Percentiles rank a stretch among this genome's conserved stretches.
Evolutionary conservation across 371 early-diverging fungal genomes (phyloP).

Genomic region (Mucor sp.): DNA sequence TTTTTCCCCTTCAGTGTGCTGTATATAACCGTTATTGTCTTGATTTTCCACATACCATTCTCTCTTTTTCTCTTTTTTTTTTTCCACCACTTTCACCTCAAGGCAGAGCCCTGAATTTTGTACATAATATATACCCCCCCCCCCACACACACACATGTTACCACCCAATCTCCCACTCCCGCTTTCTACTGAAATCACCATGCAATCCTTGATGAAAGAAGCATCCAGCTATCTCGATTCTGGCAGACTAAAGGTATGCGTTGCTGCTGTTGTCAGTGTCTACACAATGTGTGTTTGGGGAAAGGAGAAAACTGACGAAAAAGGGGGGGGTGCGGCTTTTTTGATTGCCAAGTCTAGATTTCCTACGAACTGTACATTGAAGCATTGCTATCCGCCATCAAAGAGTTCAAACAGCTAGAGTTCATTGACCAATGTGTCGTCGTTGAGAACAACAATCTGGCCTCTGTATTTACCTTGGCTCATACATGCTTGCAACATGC

Average conservation of each 20-base stretch:
- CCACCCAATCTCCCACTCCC: conserved; percentile 5
- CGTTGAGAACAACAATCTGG: conserved; percentile 16
- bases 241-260: conserved; percentile 22
- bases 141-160: background rate
- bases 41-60: conserved; percentile 1
- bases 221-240: conserved; percentile 10
- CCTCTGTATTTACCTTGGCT: conserved; percentile 33
- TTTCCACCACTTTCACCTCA: background rate
- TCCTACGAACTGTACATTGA: conserved; percentile 44
- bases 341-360: conserved; percentile 15
- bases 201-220: conserved; percentile 22
- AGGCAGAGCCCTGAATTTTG: conserved; percentile 13
- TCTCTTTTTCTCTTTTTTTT: background rate
- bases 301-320: conserved; percentile 6
- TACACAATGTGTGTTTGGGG: background rate
- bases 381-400: conserved; percentile 26
- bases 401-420: conserved; percentile 41
- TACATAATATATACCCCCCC: background rate
- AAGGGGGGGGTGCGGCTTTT: too few species aligned
- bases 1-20: background rate
- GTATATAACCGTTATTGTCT: background rate
- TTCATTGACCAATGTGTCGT: conserved; percentile 39
- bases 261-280: background rate
- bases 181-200: conserved; percentile 17
- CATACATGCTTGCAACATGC: conserved; percentile 35